These are phyloP conservation scores for Grammothele lineata DNA, from an alignment of 768 basidiomycete genomes.

Conservation along the genomic window DNA sequence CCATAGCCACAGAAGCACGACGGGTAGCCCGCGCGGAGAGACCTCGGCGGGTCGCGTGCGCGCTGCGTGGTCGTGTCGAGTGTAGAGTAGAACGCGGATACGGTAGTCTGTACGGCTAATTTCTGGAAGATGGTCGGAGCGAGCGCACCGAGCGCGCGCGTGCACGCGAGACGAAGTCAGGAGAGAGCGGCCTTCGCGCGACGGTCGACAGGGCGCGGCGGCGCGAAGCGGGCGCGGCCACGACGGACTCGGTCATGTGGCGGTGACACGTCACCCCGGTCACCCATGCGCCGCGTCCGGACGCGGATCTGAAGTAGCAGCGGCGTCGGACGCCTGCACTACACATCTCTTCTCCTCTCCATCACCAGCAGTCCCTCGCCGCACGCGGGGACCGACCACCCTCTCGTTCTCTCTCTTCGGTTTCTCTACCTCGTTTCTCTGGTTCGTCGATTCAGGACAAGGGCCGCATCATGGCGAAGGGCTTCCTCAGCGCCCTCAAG, in stretches of 20 bases:
- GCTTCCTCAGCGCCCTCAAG: conserved; percentile 71
- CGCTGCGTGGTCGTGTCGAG: background rate
- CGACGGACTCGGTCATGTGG: conserved; percentile 13
- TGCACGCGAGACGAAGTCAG: background rate
- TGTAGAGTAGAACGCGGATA: conserved; percentile 1
- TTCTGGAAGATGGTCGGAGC: conserved; percentile 17
- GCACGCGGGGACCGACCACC: background rate
- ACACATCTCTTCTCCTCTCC: background rate
- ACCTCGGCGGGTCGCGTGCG: conserved; percentile 7
- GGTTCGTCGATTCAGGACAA: conserved; percentile 14
- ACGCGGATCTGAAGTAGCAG: too few species aligned
- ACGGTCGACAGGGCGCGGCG: too few species aligned
- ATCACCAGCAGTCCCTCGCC: conserved; percentile 4
- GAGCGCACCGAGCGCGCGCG: background rate
- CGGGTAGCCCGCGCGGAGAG: conserved; percentile 4
- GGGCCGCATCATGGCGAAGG: conserved; percentile 49
- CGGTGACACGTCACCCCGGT: conserved; percentile 16
- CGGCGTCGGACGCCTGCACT: conserved; percentile 1
- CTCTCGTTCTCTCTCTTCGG: conserved; percentile 7
- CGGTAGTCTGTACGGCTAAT: conserved; percentile 14
- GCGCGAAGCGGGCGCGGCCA: too few species aligned
- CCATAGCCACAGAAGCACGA: conserved; percentile 10
- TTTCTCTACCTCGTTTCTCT: conserved; percentile 9
- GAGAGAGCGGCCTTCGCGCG: too few species aligned
- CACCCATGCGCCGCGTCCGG: too few species aligned